These are phyloP conservation scores for Striga hermonthica DNA, from an alignment of 305 asterid genomes.

Conservation along the genomic window DNA sequence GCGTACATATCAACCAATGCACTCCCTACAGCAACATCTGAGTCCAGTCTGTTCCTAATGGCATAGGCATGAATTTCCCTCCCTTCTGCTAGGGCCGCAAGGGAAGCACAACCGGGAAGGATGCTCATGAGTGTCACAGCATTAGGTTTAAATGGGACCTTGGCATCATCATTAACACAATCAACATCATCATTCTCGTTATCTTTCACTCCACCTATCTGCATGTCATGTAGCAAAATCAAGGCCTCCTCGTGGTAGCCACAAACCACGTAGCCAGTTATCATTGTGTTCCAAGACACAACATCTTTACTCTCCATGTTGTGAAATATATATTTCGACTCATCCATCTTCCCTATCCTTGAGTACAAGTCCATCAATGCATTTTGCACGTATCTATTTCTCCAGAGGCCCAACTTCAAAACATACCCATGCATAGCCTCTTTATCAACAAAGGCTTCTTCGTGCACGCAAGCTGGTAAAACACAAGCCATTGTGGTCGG, in stretches of 20 bases:
- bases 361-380: conserved; percentile 83
- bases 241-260: conserved; percentile 73
- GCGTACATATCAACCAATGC: conserved; percentile 86
- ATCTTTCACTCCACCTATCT: conserved; percentile 31
- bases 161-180: neutral
- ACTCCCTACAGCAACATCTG: conserved; percentile 69
- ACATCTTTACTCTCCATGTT: conserved; percentile 61
- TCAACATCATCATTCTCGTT: conserved; percentile 25
- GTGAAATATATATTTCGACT: conserved; percentile 53
- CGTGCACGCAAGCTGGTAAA: conserved; percentile 82
- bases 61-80: conserved; percentile 73
- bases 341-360: conserved; percentile 55
- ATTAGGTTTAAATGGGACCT: conserved; percentile 49
- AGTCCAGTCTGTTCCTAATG: conserved; percentile 46
- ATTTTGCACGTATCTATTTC: conserved; percentile 65
- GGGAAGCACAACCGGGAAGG: conserved; percentile 78
- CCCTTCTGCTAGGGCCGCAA: conserved; percentile 67
- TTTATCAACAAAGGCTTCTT: conserved; percentile 56
- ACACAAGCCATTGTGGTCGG: conserved; percentile 82
- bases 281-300: conserved; percentile 85
- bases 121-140: conserved; percentile 69
- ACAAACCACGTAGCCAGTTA: conserved; percentile 72
- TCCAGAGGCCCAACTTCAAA: conserved; percentile 60
- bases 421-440: conserved; percentile 78
- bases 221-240: conserved; percentile 53